phyloP scores from a whole-genome alignment of 208 protist species.

The Trypanosoma theileri region DNA sequence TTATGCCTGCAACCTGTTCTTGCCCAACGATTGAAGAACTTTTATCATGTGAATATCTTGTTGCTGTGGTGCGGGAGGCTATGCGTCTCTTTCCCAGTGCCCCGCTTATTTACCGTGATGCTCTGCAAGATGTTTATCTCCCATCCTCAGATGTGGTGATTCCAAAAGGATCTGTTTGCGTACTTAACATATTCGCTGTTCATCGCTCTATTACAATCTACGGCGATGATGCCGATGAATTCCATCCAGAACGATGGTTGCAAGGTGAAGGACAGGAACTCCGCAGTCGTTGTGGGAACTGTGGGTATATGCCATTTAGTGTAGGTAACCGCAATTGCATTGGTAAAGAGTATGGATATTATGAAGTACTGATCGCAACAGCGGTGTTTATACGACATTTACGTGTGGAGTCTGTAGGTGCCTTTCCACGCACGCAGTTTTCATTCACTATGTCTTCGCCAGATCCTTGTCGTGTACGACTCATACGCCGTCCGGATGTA shows the following conservation, averaged over 20 bases:
- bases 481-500: neutral
- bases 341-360: slow-evolving; percentile 47
- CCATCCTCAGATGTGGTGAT: slow-evolving; percentile 47
- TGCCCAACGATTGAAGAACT: slow-evolving; percentile 53
- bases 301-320: slow-evolving; percentile 63
- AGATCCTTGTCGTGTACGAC: slow-evolving; percentile 34
- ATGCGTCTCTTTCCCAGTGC: slow-evolving; percentile 58
- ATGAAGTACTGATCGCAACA: slow-evolving; percentile 44
- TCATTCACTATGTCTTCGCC: slow-evolving; percentile 48
- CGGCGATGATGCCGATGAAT: slow-evolving; percentile 38
- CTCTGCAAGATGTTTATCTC: slow-evolving; percentile 38
- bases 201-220: slow-evolving; percentile 47
- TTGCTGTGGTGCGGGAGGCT: slow-evolving; percentile 41
- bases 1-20: slow-evolving; percentile 40
- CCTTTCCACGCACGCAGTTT: slow-evolving; percentile 48
- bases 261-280: slow-evolving; percentile 39
- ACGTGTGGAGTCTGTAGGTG: slow-evolving; percentile 33
- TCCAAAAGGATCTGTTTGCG: slow-evolving; percentile 40
- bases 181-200: slow-evolving; percentile 55
- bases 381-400: slow-evolving; percentile 44
- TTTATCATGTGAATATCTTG: slow-evolving; percentile 49
- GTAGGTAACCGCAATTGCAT: slow-evolving; percentile 52
- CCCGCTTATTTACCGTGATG: slow-evolving; percentile 60
- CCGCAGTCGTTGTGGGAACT: slow-evolving; percentile 39
- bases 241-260: slow-evolving; percentile 56